Evolutionary conservation across 2,329 filamentous ascomycete species (phyloP), one percentile per base, ranked within the genome.

Genomic region (Colletotrichum ledebouriae): DNA sequence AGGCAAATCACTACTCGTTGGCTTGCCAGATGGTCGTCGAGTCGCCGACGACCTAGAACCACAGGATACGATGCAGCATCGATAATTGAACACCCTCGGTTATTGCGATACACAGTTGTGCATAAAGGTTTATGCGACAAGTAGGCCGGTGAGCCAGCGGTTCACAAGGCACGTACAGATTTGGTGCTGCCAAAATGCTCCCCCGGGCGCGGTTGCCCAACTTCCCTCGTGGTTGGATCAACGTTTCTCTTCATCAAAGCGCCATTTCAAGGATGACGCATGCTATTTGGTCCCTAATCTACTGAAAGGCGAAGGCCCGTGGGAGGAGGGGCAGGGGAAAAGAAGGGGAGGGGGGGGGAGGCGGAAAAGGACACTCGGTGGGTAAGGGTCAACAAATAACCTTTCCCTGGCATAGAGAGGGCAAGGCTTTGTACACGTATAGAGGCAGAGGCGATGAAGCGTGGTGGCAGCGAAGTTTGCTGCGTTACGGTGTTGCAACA

Each of bases 311-410:
- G 12, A 33, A 66, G 61, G 47, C 25, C 66, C 61, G 55, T 60
- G 61, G 61, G 25, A 68, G 46, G 25, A 25, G 25, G 25, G 25
- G 37, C 22, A 46, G 34, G 50, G 39, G 44, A 49, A 53, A 55
- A 33, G 42, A 64, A 33, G 63, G 58, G 42, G 65, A 50, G 41
- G 65, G 55, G 49, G 25, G 17, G 60, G 55, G 49, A 17, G 17
- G 9, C 29, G 29, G 17, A 64, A 68, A 49, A 65, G 61, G 66
- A 60, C 34, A 60, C 37, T 69, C 49, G 55, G 49, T 66, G 46
- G 61, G 62, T 56, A 49, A 47, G 55, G 66, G 55, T 60, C 25
- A 60, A 62, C 66, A 60, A 60, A 69, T 56, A 69, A 60, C 55
- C 66, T 69, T 66, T 69, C 66, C 61, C 56, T 56, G 49, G 49